phyloP scores from a whole-genome alignment of 768 basidiomycete genomes.

The Leccinum rimulosum region DNA sequence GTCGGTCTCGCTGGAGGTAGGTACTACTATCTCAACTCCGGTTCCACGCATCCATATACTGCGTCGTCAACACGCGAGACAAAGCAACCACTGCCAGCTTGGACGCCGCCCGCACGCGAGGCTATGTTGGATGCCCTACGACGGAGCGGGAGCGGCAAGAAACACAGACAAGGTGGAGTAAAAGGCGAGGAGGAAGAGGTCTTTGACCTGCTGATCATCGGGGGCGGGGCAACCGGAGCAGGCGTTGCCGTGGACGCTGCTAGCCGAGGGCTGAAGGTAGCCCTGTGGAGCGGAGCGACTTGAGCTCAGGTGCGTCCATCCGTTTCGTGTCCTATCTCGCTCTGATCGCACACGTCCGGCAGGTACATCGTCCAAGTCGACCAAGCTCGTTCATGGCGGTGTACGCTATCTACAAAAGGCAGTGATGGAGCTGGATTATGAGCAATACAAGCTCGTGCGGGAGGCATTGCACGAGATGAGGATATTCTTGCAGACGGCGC shows the following conservation, averaged over 20 bases:
- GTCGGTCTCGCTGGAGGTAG: constrained; percentile 53
- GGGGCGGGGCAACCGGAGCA: constrained; percentile 94
- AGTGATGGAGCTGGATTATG: constrained; percentile 91
- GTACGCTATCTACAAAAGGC: constrained; percentile 98
- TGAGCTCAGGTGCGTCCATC: constrained; percentile 65
- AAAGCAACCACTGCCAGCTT: constrained; percentile 72
- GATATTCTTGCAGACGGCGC: constrained; percentile 94
- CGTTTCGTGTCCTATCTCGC: background rate
- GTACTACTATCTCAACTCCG: constrained; percentile 73
- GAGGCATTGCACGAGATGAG: constrained; percentile 91
- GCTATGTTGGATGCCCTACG: constrained; percentile 59
- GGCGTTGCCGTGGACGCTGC: constrained; percentile 97
- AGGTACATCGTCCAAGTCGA: constrained; percentile 97
- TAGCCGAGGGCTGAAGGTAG: constrained; percentile 86
- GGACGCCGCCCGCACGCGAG: constrained; percentile 72
- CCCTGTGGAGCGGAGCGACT: constrained; percentile 91
- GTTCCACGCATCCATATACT: constrained; percentile 54
- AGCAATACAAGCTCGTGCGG: constrained; percentile 93
- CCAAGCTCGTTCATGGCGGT: constrained; percentile 97
- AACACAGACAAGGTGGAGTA: constrained; percentile 26
- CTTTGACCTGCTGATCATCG: constrained; percentile 83
- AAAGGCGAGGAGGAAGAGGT: constrained; percentile 49
- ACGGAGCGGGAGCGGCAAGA: constrained; percentile 8
- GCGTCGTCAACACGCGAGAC: constrained; percentile 58
- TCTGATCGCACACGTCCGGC: background rate